Evolutionary conservation across 208 protist species (phyloP).

Genomic region (Trichomonas vaginalis): DNA sequence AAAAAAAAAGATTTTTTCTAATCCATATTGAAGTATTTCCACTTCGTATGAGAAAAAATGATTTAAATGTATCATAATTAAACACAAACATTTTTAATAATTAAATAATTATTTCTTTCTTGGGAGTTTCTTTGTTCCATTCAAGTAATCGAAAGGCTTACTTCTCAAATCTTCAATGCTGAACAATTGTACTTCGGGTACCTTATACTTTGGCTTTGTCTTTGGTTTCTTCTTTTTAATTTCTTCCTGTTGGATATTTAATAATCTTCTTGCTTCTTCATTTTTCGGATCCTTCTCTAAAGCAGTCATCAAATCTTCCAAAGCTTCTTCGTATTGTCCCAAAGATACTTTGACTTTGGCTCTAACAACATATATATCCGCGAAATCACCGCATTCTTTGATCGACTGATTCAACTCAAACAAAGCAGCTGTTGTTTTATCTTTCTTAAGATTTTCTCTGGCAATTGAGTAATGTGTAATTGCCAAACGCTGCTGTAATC

Average conservation of each 20-base stretch:
- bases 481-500: not conserved
- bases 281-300: not conserved
- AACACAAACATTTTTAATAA: too few relatives aligned
- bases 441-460: not conserved
- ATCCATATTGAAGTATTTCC: too few relatives aligned
- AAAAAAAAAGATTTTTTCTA: too few relatives aligned
- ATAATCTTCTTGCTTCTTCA: not conserved
- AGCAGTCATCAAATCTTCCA: not conserved
- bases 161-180: not conserved
- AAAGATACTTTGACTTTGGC: not conserved
- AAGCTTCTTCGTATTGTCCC: not conserved
- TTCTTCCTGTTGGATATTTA: not conserved
- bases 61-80: too few relatives aligned
- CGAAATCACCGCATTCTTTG: not conserved
- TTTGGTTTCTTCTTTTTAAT: not conserved
- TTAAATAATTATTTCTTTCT: not conserved
- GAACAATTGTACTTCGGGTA: not conserved
- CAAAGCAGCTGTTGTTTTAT: not conserved
- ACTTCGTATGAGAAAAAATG: too few relatives aligned
- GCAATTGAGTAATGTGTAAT: constrained; percentile 13
- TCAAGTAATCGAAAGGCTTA: not conserved
- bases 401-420: not conserved
- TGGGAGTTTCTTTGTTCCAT: not conserved
- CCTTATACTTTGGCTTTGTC: not conserved
- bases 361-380: not conserved